phyloP scores from a whole-genome alignment of 2,329 filamentous ascomycete species.

The Epichloe brachyelytri region DNA sequence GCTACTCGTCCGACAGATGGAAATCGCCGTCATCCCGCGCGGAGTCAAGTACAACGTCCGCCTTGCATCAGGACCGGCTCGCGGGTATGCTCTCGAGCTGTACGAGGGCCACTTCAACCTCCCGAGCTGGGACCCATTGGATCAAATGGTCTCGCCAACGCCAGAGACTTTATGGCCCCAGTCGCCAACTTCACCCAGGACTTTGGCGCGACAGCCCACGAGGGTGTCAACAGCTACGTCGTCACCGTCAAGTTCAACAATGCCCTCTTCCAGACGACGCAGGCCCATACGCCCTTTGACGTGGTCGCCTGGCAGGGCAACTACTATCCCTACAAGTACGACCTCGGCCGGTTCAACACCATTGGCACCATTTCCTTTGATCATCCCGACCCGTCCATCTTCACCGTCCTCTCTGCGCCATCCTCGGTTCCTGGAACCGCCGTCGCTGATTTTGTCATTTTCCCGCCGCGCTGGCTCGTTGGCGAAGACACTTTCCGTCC shows the following conservation, averaged over 20 bases:
- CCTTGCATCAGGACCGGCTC: constrained; percentile 46
- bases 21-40: constrained; percentile 64
- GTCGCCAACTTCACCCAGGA: constrained; percentile 56
- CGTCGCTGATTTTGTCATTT: constrained; percentile 60
- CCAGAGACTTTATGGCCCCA: constrained; percentile 62
- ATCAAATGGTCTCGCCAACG: constrained; percentile 61
- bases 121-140: constrained; percentile 61
- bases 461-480: constrained; percentile 60
- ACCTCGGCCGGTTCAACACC: constrained; percentile 62
- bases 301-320: constrained; percentile 73
- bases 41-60: constrained; percentile 61
- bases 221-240: constrained; percentile 21
- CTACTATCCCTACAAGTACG: constrained; percentile 74
- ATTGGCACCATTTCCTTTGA: constrained; percentile 63
- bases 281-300: constrained; percentile 65
- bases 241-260: constrained; percentile 54
- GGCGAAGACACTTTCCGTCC: constrained; percentile 58
- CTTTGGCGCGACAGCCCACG: constrained; percentile 24
- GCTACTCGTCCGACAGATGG: constrained; percentile 62
- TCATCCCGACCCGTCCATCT: constrained; percentile 70
- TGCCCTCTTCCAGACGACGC: constrained; percentile 48
- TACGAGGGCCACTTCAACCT: constrained; percentile 61
- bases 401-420: constrained; percentile 54
- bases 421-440: constrained; percentile 57
- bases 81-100: constrained; percentile 65